These are phyloP conservation scores for Tricholoma sp. DNA, from an alignment of 768 basidiomycete genomes.

Conservation along the genomic window DNA sequence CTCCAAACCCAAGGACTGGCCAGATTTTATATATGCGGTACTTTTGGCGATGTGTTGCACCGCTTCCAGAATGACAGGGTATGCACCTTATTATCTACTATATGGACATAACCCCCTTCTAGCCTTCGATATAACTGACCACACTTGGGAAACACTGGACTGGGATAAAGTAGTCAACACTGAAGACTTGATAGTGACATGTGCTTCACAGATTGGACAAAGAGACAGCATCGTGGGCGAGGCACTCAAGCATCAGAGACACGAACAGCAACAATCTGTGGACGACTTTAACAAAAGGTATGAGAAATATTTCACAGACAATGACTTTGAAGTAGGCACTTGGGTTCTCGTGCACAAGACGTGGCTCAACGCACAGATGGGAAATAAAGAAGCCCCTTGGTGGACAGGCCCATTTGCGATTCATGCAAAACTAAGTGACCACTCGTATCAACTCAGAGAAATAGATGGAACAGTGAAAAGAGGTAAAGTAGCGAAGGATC, in stretches of 20 bases:
- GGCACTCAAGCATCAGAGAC: constrained; percentile 8
- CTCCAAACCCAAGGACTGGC: constrained; percentile 14
- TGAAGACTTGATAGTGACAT: constrained; percentile 20
- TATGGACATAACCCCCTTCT: background rate
- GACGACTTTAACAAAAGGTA: constrained; percentile 18
- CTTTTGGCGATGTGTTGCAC: constrained; percentile 17
- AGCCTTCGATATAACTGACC: constrained; percentile 19
- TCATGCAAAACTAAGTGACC: constrained; percentile 8
- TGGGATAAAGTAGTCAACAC: constrained; percentile 9
- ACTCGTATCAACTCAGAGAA: constrained; percentile 11
- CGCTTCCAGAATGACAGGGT: constrained; percentile 6
- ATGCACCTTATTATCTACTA: constrained; percentile 16
- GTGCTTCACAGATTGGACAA: background rate
- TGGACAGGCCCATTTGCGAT: constrained; percentile 27
- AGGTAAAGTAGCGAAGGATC: constrained; percentile 12
- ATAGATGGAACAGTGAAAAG: constrained; percentile 12
- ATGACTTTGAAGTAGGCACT: constrained; percentile 19
- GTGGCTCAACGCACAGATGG: constrained; percentile 21
- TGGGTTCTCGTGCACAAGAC: constrained; percentile 29
- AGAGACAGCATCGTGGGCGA: constrained; percentile 12
- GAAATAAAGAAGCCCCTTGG: constrained; percentile 20
- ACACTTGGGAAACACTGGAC: constrained; percentile 15
- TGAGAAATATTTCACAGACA: constrained; percentile 9
- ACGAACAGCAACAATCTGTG: constrained; percentile 9
- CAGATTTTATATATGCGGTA: constrained; percentile 15